phyloP scores from a whole-genome alignment of 495 filamentous ascomycete species.

The Xeromyces bisporus region DNA sequence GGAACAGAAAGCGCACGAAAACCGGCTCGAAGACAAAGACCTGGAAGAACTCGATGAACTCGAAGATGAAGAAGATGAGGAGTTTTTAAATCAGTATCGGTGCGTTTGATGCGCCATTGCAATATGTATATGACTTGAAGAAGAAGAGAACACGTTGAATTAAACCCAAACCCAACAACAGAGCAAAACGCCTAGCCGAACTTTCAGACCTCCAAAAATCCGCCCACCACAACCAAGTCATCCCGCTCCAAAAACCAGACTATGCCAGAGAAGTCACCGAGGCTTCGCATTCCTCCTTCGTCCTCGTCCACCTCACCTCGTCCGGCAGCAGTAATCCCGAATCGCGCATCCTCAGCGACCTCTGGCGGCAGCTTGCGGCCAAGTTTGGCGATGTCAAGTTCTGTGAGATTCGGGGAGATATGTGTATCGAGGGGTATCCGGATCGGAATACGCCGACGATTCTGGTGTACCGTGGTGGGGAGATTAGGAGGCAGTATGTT shows the following conservation, averaged over 20 bases:
- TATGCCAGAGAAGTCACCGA: conserved; percentile 88
- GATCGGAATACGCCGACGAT: conserved; percentile 92
- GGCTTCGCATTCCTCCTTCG: conserved; percentile 51
- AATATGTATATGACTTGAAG: too few species aligned
- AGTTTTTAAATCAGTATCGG: conserved; percentile 75
- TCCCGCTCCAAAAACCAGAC: conserved; percentile 84
- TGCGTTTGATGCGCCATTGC: too few species aligned
- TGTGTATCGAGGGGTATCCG: conserved; percentile 94
- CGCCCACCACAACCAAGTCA: conserved; percentile 73
- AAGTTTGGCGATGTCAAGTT: conserved; percentile 94
- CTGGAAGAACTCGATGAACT: conserved; percentile 84
- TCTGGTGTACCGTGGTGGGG: conserved; percentile 75
- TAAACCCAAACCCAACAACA: too few species aligned
- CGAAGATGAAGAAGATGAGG: conserved; percentile 89
- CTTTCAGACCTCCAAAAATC: conserved; percentile 55
- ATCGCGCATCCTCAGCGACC: conserved; percentile 59
- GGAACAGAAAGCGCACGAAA: conserved; percentile 64
- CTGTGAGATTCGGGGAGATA: conserved; percentile 80
- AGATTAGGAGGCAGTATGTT: conserved; percentile 77
- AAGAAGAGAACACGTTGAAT: too few species aligned
- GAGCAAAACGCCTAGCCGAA: conserved; percentile 68
- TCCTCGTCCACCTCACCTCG: conserved; percentile 77
- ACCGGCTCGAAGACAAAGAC: conserved; percentile 82
- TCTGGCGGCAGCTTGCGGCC: conserved; percentile 72
- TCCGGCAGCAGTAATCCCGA: conserved; percentile 61